Conservation (phyloP, 2,329 filamentous ascomycete genomes). For the Botrytis pseudocinerea region DNA sequence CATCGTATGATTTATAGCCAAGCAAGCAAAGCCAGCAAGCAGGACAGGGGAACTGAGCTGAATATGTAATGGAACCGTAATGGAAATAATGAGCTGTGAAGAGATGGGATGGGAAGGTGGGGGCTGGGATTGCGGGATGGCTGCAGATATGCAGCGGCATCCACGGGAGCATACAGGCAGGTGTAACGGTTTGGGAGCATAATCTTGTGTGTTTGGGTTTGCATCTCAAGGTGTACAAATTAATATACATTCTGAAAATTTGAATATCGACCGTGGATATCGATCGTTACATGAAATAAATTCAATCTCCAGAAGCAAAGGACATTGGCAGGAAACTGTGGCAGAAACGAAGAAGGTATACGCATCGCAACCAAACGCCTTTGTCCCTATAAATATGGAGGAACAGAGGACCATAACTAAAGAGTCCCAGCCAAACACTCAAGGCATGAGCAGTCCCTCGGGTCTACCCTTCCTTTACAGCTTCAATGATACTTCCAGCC, state of each 20-base stretch:
- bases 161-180: not conserved
- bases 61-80: slow-evolving; percentile 4
- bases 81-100: not conserved
- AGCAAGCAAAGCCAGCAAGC: not conserved
- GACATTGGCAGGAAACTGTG: too few relatives aligned
- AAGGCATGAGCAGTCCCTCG: not conserved
- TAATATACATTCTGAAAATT: not conserved
- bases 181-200: slow-evolving; percentile 10
- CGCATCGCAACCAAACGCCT: not conserved
- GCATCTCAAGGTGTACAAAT: slow-evolving; percentile 2
- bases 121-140: not conserved
- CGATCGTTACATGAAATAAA: not conserved
- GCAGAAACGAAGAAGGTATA: slow-evolving; percentile 6
- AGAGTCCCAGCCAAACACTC: not conserved
- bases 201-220: slow-evolving; percentile 1
- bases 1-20: not conserved
- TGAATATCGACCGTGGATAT: slow-evolving; percentile 4
- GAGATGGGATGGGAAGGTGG: slow-evolving; percentile 5
- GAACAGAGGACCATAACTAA: not conserved
- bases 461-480: slow-evolving; percentile 47
- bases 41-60: not conserved
- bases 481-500: slow-evolving; percentile 59
- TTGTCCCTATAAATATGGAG: not conserved
- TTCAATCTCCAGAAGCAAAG: not conserved
- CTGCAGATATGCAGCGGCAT: not conserved